Evolutionary conservation across 208 protist genomes (phyloP).

Genomic region (Acanthamoeba healyi): DNA sequence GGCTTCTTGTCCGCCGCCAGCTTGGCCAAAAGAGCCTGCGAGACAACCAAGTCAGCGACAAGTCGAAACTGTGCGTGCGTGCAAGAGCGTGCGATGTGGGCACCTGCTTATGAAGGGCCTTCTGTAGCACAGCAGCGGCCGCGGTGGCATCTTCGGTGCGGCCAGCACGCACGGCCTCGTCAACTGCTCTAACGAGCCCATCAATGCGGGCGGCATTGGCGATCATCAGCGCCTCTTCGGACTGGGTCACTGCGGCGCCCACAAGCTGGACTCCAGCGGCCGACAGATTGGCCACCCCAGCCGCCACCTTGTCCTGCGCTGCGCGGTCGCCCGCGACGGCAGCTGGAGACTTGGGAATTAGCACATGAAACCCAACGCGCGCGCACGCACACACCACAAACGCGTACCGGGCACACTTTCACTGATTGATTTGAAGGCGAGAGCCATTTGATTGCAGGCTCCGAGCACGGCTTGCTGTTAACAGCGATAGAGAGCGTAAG

Average conservation of each 20-base stretch:
- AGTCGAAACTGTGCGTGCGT: too few species aligned
- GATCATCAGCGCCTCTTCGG: slow-evolving; percentile 18
- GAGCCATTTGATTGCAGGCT: slow-evolving; percentile 17
- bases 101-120: slow-evolving; percentile 36
- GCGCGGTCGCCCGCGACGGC: neutral
- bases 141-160: slow-evolving; percentile 27
- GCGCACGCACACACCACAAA: neutral
- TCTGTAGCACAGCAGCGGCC: neutral
- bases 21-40: slow-evolving; percentile 15
- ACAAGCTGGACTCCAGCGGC: neutral
- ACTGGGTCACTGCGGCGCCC: neutral
- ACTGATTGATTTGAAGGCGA: slow-evolving; percentile 34
- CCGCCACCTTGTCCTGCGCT: slow-evolving; percentile 5
- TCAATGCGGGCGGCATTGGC: slow-evolving; percentile 44
- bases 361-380: too few species aligned
- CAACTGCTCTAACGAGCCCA: neutral
- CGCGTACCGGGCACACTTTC: slow-evolving; percentile 2
- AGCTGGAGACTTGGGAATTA: neutral
- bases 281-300: neutral
- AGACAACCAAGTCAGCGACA: too few species aligned
- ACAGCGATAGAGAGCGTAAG: neutral
- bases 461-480: slow-evolving; percentile 6
- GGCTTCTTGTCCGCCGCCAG: slow-evolving; percentile 14
- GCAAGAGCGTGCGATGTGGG: neutral
- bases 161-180: slow-evolving; percentile 21